Conservation (phyloP, 495 filamentous ascomycete species). For the Neohortaea acidophila region DNA sequence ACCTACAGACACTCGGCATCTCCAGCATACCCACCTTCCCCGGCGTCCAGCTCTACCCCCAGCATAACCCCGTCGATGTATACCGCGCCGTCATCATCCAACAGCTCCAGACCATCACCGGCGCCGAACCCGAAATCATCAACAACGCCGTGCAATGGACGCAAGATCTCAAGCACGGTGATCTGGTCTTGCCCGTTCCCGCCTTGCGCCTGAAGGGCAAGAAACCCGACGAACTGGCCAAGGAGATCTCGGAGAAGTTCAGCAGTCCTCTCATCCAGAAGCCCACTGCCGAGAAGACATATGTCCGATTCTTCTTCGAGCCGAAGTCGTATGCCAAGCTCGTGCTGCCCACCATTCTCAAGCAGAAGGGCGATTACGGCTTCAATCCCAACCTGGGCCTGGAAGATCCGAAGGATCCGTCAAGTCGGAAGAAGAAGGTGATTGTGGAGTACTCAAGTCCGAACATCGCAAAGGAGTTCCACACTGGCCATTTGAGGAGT, state of each 20-base stretch:
- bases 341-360: constrained; percentile 32
- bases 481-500: constrained; percentile 55
- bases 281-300: constrained; percentile 45
- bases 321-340: constrained; percentile 28
- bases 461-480: constrained; percentile 65
- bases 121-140: constrained; percentile 59
- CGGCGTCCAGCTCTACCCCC: constrained; percentile 33
- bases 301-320: constrained; percentile 64
- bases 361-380: constrained; percentile 28
- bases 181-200: constrained; percentile 65
- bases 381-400: constrained; percentile 25
- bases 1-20: constrained; percentile 18
- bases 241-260: constrained; percentile 57
- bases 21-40: constrained; percentile 10
- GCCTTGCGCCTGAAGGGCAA: constrained; percentile 66
- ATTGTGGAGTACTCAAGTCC: constrained; percentile 58
- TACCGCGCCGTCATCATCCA: constrained; percentile 73
- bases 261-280: constrained; percentile 60
- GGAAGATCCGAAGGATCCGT: constrained; percentile 19
- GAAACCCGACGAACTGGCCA: constrained; percentile 57
- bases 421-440: constrained; percentile 27
- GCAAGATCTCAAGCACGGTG: constrained; percentile 71
- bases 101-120: constrained; percentile 54
- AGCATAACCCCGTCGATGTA: constrained; percentile 71
- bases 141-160: constrained; percentile 72